phyloP scores from a whole-genome alignment of 164 flowering plant species.

The Brasenia schreberi region DNA sequence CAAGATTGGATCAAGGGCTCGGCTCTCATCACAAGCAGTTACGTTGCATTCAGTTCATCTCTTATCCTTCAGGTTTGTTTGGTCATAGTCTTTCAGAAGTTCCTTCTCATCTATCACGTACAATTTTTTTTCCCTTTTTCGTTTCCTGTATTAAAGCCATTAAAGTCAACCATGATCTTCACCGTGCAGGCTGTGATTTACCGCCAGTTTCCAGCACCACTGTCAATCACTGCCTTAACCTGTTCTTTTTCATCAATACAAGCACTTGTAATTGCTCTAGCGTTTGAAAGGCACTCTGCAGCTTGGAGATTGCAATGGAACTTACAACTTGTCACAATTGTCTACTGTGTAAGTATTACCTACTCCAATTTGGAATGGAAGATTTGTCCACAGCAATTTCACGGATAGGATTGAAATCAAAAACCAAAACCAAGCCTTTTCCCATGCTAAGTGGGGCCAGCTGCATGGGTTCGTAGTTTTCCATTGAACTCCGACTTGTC shows the following conservation, averaged over 20 bases:
- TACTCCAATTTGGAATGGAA: neutral
- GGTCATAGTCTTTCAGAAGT: no score
- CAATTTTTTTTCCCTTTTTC: no score
- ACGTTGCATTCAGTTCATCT: slow-evolving; percentile 23
- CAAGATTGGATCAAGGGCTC: slow-evolving; percentile 35
- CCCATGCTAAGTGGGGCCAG: no score
- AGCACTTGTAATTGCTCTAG: slow-evolving; percentile 19
- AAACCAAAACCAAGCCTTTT: no score
- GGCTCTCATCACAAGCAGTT: slow-evolving; percentile 17
- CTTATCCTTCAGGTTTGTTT: slow-evolving; percentile 26
- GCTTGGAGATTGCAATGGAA: slow-evolving; percentile 33
- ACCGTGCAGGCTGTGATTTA: slow-evolving; percentile 12
- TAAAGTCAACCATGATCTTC: neutral
- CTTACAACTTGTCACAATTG: slow-evolving; percentile 23
- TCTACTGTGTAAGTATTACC: slow-evolving; percentile 18
- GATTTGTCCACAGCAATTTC: no score
- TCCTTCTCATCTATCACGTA: neutral
- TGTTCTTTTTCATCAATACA: slow-evolving; percentile 35
- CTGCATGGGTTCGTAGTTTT: no score
- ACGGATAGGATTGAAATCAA: no score
- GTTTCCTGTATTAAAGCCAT: neutral
- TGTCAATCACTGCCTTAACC: slow-evolving; percentile 23
- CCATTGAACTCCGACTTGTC: no score
- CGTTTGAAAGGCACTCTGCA: slow-evolving; percentile 14
- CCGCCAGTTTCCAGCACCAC: slow-evolving; percentile 27